Evolutionary conservation across 495 filamentous ascomycete genomes (phyloP), one percentile per base, ranked within the genome.

Genomic region (Apodospora peruviana): DNA sequence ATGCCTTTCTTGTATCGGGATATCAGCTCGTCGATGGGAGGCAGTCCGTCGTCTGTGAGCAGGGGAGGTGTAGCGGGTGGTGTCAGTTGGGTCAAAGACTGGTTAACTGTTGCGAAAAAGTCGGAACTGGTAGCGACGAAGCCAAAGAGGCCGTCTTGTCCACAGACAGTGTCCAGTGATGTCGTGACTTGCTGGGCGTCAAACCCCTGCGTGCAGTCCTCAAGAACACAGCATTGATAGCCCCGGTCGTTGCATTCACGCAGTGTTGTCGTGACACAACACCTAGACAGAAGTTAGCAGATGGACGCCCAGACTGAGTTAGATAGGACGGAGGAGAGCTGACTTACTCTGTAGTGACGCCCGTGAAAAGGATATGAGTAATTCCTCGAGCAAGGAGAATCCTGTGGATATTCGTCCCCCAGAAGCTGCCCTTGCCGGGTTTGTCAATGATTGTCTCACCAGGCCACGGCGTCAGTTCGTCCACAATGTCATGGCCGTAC

Each of bases 171-270:
- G 45, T 70, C 68, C 17, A 72, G 43, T 4, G 67, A 58, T 1
- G 61, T 67, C 14, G 59, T 60, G 14, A 68, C 65, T 40, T 59
- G 62, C 34, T 66, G 59, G 10, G 51, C 51, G 45, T 69, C 62
- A 40, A 68, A 69, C 0, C 63, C 66, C n/a, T 61, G 65, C 12
- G 61, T 68, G 40, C 68, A 68, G 50, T 68, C 59, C 4, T 62
- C 55, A 17, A 64, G 69, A 57, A 73, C 59, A 68, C 78, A 76
- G 66, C 84, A 88, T 51, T 88, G 84, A 55, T 82, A 88, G 0
- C 85, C 86, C 11, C 85, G 79, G 61, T 87, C 86, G 59, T 84
- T 85, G 43, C 82, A 83, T 54, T 88, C 86, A 40, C 84, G 72
- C 48, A 87, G 71, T 1, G 84, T 87, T 1, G 78, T 83, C 17